Conservation (phyloP, 306 rosid genomes). For the Pueraria montana region DNA sequence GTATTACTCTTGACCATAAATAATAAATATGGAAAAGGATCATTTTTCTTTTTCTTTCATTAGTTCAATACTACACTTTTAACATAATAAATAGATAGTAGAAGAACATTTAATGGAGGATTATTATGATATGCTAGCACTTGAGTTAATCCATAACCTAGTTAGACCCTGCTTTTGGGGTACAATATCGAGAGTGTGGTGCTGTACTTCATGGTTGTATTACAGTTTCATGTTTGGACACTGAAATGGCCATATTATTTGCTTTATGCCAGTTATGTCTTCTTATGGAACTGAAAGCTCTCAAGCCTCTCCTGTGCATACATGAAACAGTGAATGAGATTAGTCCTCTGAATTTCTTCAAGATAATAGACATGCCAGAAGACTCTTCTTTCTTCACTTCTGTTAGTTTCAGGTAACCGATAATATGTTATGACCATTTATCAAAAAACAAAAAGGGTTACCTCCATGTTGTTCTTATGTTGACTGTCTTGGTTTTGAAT, state of each 20-base stretch:
- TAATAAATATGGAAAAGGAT: background rate
- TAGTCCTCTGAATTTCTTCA: conserved; percentile 70
- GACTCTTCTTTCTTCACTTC: conserved; percentile 66
- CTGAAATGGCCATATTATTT: conserved; percentile 39
- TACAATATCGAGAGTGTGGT: conserved; percentile 7
- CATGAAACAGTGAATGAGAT: conserved; percentile 57
- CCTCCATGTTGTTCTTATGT: background rate
- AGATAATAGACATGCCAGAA: conserved; percentile 72
- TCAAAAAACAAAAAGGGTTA: background rate
- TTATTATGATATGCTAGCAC: background rate
- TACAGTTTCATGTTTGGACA: conserved; percentile 26
- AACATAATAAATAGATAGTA: background rate
- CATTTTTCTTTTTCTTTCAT: background rate
- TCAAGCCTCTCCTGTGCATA: conserved; percentile 63
- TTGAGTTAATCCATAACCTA: conserved; percentile 3
- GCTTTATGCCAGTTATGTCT: conserved; percentile 63
- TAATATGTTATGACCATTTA: background rate
- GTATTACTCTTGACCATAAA: background rate
- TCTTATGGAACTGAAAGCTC: conserved; percentile 69
- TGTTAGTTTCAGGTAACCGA: conserved; percentile 74
- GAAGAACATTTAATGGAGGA: conserved; percentile 3
- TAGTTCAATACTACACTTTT: background rate
- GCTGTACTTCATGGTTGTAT: conserved; percentile 22
- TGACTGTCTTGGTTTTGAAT: conserved; percentile 1
- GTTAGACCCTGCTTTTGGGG: conserved; percentile 23